Base-by-base conservation (phyloP, 202 grass and related monocot species). In the Cymbopogon flexuosus region DNA sequence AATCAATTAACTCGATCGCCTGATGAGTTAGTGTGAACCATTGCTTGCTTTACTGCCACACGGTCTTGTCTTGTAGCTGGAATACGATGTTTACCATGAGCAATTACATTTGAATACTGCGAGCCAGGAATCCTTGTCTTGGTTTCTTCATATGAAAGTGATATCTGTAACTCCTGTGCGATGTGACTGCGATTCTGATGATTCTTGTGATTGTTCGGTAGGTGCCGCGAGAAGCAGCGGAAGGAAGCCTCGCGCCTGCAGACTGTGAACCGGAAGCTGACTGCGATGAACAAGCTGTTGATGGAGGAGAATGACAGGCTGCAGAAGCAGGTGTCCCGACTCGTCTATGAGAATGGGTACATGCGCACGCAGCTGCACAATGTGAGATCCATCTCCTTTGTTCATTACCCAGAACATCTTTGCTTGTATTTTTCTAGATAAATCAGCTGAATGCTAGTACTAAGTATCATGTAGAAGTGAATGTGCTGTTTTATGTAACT, bases 231-330 rank as follows among this genome's bases (percentile, higher is more conserved):
- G 86, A 97, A 97, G 78, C 94, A 97, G 58, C 83, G 92, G 75
- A 97, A 97, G 92, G 94, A 97, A 67, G 88, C 95, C 8, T 94
- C 92, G 58, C 90, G 95, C 68, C 90, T 97, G 77, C 95, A 97
- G 75, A 91, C 90, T 21, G 92, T 97, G 77, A 97, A 97, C 79
- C 86, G 95, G 62, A 97, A 97, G 79, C 71, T 97, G 76, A 87
- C 88, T 72, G 95, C 95, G 3, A 94, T 97, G 95, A 97, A 97
- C 84, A 97, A 94, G 88, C 86, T 97, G 85, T 79, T 97, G 87
- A 97, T 97, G 94, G 94, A 97, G 89, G 95, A 97, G 79, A 97
- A 97, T 62, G 95, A 97, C 72, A 91, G 95, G 77, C 90, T 97
- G 73, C 95, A 97, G 88, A 97, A 97, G 86, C 95, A 97, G 86